Evolutionary conservation across 1,284 basidiomycete species (phyloP), one percentile per base, ranked within the genome.

Genomic region (Apiotrichum akiyoshidainum): DNA sequence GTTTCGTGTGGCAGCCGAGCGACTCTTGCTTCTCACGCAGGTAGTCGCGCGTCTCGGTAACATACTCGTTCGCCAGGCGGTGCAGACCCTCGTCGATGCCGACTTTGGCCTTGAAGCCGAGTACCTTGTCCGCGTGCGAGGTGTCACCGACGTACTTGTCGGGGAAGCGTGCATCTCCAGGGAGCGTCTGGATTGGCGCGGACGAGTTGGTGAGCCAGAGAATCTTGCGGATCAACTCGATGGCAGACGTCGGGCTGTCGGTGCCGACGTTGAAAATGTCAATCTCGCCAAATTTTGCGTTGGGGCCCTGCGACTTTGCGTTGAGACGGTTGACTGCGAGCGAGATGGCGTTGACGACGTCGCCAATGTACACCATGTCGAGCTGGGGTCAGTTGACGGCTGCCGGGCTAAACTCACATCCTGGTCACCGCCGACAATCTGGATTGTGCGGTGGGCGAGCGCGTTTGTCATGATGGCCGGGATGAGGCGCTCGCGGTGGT

Each of bases 341-440:
- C 13, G 58, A 19, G 42, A 70, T 53, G 6, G 63, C 67, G 60
- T 68, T 57, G 31, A 70, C 56, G 11, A 60, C 65, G 46, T 70
- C 68, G 41, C 65, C 61, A n/a, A 69, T 65, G 54, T 67, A 61
- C 11, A 70, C 57, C 58, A 70, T 66, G 53, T 61, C 56, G 41
- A 63, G 52, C 59, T 63, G 50, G 8, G 10, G 31, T 59, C 22
- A 34, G 39, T 41, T 12, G 40, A 41, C 19, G 51, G 21, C 55
- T 60, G n/a, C 5, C 14, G 10, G 57, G 58, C 8, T 58, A 52
- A 26, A 52, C 57, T 46, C 54, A 70, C 67, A 31, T 69, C 59
- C 50, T 71, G 70, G 40, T 69, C 61, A 5, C 71, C 69, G 12
- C 66, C 70, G 16, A 68, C 64, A n/a, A 71, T 68, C 58, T 73